phyloP scores from a whole-genome alignment of 139 green algal genomes.

The Tetradesmus lagerheimii region DNA sequence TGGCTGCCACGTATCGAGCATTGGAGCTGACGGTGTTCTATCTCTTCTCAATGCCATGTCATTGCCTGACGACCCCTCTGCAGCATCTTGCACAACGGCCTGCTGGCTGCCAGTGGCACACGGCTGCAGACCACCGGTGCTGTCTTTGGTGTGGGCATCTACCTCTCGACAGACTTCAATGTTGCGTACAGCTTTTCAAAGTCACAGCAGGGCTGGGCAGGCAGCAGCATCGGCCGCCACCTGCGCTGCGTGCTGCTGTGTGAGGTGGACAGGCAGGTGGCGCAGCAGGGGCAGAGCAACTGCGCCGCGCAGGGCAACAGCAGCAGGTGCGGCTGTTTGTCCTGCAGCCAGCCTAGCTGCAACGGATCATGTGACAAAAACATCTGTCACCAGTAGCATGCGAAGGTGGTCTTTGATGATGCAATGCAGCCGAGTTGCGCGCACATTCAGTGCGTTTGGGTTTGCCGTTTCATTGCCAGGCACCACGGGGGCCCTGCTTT shows the following conservation, averaged over 20 bases:
- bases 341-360: neutral
- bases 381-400: too few species aligned
- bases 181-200: constrained; percentile 13
- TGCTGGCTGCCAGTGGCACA: constrained; percentile 37
- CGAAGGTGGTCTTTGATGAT: too few species aligned
- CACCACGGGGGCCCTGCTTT: neutral
- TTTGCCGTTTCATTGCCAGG: too few species aligned
- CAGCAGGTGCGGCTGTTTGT: neutral
- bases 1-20: too few species aligned
- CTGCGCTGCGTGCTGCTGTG: constrained; percentile 44
- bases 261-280: neutral
- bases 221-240: constrained; percentile 21
- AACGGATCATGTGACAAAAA: too few species aligned
- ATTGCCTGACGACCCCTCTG: too few species aligned
- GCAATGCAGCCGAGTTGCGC: neutral
- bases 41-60: too few species aligned
- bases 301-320: neutral
- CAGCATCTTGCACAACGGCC: constrained; percentile 39
- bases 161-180: neutral
- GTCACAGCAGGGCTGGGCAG: neutral
- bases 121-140: constrained; percentile 18
- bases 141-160: constrained; percentile 39
- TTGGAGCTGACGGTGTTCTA: too few species aligned
- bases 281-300: neutral
- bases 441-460: too few species aligned